Conservation (phyloP, 2,329 filamentous ascomycete species). For the Lizonia empirigonia region DNA sequence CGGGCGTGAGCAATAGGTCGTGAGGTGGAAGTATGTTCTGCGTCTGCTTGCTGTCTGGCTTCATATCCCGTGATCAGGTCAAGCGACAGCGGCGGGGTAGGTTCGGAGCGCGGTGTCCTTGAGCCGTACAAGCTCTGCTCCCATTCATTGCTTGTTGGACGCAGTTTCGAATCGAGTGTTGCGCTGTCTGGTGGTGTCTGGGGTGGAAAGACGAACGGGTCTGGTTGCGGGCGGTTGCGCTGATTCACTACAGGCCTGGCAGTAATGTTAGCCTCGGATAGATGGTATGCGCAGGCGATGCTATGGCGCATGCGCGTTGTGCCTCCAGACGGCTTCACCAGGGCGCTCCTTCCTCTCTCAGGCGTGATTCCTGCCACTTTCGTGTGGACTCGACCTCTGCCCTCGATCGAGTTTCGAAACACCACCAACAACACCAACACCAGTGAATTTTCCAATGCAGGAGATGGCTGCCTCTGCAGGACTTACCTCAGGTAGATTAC, state of each 20-base stretch:
- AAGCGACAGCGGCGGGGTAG: slow-evolving; percentile 29
- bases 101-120: slow-evolving; percentile 38
- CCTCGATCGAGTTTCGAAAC: background rate
- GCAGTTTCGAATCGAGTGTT: slow-evolving; percentile 34
- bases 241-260: slow-evolving; percentile 46
- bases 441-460: background rate
- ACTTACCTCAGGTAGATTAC: slow-evolving; percentile 55
- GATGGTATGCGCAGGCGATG: background rate
- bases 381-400: slow-evolving; percentile 5
- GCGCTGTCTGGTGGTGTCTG: slow-evolving; percentile 48
- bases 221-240: slow-evolving; percentile 39
- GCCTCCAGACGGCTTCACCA: background rate
- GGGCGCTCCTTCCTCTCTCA: background rate
- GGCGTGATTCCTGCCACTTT: background rate
- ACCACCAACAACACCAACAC: background rate
- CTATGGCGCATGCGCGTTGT: background rate
- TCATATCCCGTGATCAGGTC: slow-evolving; percentile 14
- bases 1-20: slow-evolving; percentile 50
- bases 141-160: slow-evolving; percentile 46
- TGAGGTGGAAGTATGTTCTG: slow-evolving; percentile 22
- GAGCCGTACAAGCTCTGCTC: slow-evolving; percentile 45
- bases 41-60: slow-evolving; percentile 2
- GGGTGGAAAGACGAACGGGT: slow-evolving; percentile 48
- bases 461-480: background rate
- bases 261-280: slow-evolving; percentile 1